Evolutionary conservation across 2,329 filamentous ascomycete species (phyloP), one percentile per base, ranked within the genome.

Genomic region (Beauveria sp.): DNA sequence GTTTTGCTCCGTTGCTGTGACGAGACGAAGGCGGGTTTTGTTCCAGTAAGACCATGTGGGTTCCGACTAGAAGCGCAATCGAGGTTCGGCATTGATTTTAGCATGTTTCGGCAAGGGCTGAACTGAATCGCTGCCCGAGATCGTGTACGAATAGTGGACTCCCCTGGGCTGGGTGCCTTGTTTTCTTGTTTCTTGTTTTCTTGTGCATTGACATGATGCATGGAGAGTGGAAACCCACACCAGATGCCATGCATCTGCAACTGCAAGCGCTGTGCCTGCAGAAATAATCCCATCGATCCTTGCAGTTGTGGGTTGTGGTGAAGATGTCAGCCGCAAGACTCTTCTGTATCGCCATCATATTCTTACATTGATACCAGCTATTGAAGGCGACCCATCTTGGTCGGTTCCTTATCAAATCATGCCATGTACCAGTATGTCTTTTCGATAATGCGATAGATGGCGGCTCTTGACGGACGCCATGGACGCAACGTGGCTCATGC

Each of bases 61-160:
- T 41, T 44, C 24, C 18, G 2, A 40, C 50, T 26, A 44, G 34
- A 44, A 44, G 52, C 52, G 51, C 22, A 53, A 52, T 43, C 37
- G 22, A 28, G 10, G 22, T 43, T 28, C n/a, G 14, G 20, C 5
- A 48, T 37, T 37, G 34, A 37, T 37, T 34, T 37, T 37, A 56
- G 28, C 55, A 28, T 18, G 9, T 9, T n/a, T 57, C 30, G 44
- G 55, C 44, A 48, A 28, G 47, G 37, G 47, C 46, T 34, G 37
- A 34, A 43, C 37, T 52, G 56, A 59, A 59, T 59, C 56, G 56
- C 47, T 59, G 56, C 56, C 56, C 26, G 47, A 52, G 56, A 59
- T 59, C 56, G 56, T 57, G 44, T 34, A 34, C 22, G 22, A 24
- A 1, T 30, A 41, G 56, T 22, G 37, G 56, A 37, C 34, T 37